Evolutionary conservation across 352 stramenopile species (phyloP).

Genomic region (Globisporangium cederbergense): DNA sequence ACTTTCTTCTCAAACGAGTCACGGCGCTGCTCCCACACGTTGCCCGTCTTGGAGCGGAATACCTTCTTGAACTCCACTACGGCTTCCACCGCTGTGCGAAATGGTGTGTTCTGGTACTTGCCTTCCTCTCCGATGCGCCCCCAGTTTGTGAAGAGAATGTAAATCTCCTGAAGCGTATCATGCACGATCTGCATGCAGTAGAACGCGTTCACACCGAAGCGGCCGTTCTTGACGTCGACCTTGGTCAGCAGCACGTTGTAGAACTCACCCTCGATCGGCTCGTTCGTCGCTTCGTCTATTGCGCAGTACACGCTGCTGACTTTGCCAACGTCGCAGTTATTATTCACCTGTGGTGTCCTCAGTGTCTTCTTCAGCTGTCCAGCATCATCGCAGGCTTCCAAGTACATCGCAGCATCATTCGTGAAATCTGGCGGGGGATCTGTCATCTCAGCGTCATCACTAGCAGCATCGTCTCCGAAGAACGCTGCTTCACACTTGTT

Average conservation of each 20-base stretch:
- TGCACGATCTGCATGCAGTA: slow-evolving; percentile 66
- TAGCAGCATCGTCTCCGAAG: slow-evolving; percentile 18
- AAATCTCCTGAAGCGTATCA: slow-evolving; percentile 60
- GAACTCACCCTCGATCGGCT: slow-evolving; percentile 31
- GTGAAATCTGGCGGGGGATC: slow-evolving; percentile 32
- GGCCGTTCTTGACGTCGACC: slow-evolving; percentile 67
- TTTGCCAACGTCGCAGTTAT: slow-evolving; percentile 51
- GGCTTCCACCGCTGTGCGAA: slow-evolving; percentile 45
- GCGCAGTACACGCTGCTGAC: slow-evolving; percentile 33
- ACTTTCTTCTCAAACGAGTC: slow-evolving; percentile 50
- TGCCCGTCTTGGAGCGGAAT: slow-evolving; percentile 67
- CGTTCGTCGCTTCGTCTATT: slow-evolving; percentile 21
- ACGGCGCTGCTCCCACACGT: slow-evolving; percentile 49
- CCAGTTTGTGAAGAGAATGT: slow-evolving; percentile 77
- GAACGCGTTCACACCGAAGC: slow-evolving; percentile 70
- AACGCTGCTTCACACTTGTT: slow-evolving; percentile 20
- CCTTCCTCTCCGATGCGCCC: slow-evolving; percentile 59
- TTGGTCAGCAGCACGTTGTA: slow-evolving; percentile 64
- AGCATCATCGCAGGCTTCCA: slow-evolving; percentile 41
- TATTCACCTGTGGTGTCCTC: slow-evolving; percentile 37
- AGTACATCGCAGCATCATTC: slow-evolving; percentile 42
- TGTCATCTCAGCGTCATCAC: slow-evolving; percentile 23
- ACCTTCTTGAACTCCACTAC: slow-evolving; percentile 76
- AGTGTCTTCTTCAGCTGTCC: slow-evolving; percentile 48
- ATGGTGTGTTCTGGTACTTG: slow-evolving; percentile 75